These are phyloP conservation scores for Anaeromyces robustus DNA, from an alignment of 192 early-diverging fungal species.

Conservation along the genomic window DNA sequence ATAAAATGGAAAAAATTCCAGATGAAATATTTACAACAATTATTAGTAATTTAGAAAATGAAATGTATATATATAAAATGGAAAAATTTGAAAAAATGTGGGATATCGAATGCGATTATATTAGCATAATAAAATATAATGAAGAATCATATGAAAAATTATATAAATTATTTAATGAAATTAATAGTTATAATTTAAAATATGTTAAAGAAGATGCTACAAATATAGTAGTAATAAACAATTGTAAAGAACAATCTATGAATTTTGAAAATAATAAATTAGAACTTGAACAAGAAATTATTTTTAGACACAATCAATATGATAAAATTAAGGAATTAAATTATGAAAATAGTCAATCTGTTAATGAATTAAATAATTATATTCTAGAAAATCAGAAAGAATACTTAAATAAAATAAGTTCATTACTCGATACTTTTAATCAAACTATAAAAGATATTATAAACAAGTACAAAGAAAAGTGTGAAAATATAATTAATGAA, in stretches of 20 bases:
- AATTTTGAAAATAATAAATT: background rate
- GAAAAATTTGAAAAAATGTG: background rate
- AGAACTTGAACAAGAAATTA: background rate
- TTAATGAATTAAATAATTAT: background rate
- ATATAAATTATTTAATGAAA: background rate
- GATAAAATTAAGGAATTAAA: background rate
- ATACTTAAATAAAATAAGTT: background rate
- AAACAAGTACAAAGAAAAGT: background rate
- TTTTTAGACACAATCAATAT: background rate
- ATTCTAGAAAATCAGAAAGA: background rate
- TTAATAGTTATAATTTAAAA: background rate
- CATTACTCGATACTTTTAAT: background rate
- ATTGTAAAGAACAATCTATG: background rate
- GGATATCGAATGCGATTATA: background rate
- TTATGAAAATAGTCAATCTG: background rate
- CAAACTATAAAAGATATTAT: background rate
- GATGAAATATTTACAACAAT: background rate
- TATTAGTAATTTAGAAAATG: background rate
- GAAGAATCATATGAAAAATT: background rate
- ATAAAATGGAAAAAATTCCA: background rate
- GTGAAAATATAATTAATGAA: background rate
- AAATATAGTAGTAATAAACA: background rate
- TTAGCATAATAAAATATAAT: background rate
- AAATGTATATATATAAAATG: background rate
- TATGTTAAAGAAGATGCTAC: background rate